phyloP scores from a whole-genome alignment of 1,139 yeast genomes.

The Kluyveromyces marxianus region DNA sequence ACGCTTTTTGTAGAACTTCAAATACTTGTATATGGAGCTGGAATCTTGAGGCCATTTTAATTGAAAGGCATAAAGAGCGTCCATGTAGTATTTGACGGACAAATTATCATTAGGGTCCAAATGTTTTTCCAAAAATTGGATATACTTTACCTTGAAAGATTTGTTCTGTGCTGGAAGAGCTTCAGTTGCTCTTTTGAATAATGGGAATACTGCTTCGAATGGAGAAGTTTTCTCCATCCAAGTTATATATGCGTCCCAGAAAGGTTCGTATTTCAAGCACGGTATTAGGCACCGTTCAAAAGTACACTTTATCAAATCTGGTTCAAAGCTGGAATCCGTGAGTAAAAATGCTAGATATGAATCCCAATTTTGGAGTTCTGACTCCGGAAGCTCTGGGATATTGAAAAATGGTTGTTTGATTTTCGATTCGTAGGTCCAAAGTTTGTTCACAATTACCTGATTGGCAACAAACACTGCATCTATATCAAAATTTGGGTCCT shows the following conservation, averaged over 20 bases:
- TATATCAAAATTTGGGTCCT: constrained; percentile 26
- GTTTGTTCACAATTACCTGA: constrained; percentile 43
- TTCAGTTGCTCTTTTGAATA: constrained; percentile 17
- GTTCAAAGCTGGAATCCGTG: constrained; percentile 9
- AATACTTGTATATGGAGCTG: constrained; percentile 14
- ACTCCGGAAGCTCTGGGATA: constrained; percentile 31
- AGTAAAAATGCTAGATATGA: constrained; percentile 43
- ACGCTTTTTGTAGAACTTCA: constrained; percentile 17
- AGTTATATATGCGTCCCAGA: constrained; percentile 55
- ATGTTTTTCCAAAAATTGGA: constrained; percentile 14
- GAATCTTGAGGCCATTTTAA: constrained; percentile 17
- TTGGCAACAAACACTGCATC: constrained; percentile 39
- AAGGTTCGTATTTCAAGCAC: constrained; percentile 39
- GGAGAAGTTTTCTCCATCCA: constrained; percentile 27
- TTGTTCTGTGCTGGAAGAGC: constrained; percentile 15
- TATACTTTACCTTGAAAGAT: constrained; percentile 13
- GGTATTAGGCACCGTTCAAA: constrained; percentile 60
- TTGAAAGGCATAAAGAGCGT: constrained; percentile 11
- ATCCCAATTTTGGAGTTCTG: constrained; percentile 44
- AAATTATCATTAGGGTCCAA: constrained; percentile 9
- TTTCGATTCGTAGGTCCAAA: constrained; percentile 57
- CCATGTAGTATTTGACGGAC: constrained; percentile 10
- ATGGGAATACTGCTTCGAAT: constrained; percentile 9
- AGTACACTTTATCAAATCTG: constrained; percentile 30
- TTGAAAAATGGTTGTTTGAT: constrained; percentile 41